phyloP scores from a whole-genome alignment of 257 asterid species.

The Rehmannia glutinosa region DNA sequence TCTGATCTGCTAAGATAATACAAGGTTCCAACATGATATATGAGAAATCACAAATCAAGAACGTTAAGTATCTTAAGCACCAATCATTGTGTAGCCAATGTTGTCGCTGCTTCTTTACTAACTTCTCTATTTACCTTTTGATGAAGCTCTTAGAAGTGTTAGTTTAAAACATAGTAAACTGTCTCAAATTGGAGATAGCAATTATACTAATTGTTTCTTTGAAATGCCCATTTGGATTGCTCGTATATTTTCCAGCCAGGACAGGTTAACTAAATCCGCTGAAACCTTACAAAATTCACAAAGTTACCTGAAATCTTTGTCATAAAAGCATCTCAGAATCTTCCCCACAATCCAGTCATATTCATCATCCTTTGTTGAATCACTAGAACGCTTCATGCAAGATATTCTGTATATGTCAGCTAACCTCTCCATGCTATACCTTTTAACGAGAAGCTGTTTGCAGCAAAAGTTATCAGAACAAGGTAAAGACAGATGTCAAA shows the following conservation, averaged over 20 bases:
- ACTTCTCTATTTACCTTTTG: neutral
- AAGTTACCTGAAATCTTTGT: constrained; percentile 90
- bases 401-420: constrained; percentile 70
- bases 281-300: constrained; percentile 17
- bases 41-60: neutral
- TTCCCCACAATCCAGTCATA: constrained; percentile 87
- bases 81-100: neutral
- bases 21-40: neutral
- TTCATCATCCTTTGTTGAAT: constrained; percentile 35
- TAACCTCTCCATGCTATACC: constrained; percentile 76
- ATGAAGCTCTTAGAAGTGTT: neutral
- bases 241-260: neutral
- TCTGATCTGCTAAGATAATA: constrained; percentile 66
- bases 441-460: constrained; percentile 72
- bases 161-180: constrained; percentile 5
- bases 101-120: constrained; percentile 4
- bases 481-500: neutral
- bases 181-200: neutral
- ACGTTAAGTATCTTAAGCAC: neutral
- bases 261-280: constrained; percentile 5
- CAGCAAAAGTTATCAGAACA: constrained; percentile 25
- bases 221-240: constrained; percentile 3
- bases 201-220: neutral
- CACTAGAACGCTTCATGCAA: constrained; percentile 42
- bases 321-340: constrained; percentile 84